Conservation (phyloP, 2,329 filamentous ascomycete genomes). For the Aspergillus aculeatinus region DNA sequence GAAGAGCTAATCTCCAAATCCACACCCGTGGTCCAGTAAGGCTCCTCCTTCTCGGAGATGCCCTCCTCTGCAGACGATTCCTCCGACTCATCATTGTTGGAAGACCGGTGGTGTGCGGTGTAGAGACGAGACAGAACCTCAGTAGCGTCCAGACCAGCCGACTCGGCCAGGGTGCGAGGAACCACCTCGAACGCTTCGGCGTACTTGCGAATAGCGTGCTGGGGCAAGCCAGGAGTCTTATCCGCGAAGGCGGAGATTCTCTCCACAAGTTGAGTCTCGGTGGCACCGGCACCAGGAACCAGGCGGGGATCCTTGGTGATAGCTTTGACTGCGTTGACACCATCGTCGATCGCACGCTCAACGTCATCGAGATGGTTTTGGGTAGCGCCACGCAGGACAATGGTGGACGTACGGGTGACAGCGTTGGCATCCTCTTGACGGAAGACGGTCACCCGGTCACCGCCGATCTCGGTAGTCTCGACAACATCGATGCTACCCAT, state of each 20-base stretch:
- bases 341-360: constrained; percentile 94
- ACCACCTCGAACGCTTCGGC: constrained; percentile 98
- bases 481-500: constrained; percentile 95
- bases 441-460: constrained; percentile 97
- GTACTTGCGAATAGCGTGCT: constrained; percentile 97
- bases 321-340: constrained; percentile 97
- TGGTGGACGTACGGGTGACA: constrained; percentile 84
- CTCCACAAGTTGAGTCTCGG: constrained; percentile 91
- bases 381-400: constrained; percentile 91
- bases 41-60: constrained; percentile 61
- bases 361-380: constrained; percentile 98
- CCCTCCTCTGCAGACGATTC: constrained; percentile 35
- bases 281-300: constrained; percentile 90
- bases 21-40: constrained; percentile 86
- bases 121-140: constrained; percentile 91
- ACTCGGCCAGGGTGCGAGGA: constrained; percentile 89
- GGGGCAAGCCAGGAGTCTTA: constrained; percentile 85
- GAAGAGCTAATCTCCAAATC: constrained; percentile 87
- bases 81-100: constrained; percentile 23
- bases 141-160: constrained; percentile 93
- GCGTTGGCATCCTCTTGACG: constrained; percentile 80
- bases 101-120: constrained; percentile 72
- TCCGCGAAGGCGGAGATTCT: constrained; percentile 87
- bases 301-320: constrained; percentile 90
- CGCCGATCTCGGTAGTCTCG: constrained; percentile 95